A percentile compares a stretch with the other conserved stretches of the same genome.
phyloP scores from a whole-genome alignment of 164 flowering plant genomes.

The Aristolochia fimbriata region DNA sequence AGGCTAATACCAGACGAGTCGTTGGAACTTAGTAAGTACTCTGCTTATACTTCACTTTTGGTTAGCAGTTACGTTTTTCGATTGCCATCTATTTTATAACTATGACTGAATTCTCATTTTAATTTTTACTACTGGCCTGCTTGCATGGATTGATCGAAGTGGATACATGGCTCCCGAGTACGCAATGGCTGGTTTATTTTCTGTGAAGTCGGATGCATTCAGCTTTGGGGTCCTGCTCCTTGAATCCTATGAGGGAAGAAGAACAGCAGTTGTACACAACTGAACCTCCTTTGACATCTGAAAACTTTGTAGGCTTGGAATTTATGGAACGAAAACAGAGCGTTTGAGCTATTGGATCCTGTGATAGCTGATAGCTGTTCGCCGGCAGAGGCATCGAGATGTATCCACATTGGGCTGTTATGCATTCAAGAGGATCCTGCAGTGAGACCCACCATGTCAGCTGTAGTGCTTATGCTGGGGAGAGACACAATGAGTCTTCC shows the following conservation, averaged over 20 bases:
- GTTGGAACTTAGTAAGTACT: no score
- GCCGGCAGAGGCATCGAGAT: slow-evolving; percentile 7
- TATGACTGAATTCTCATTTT: no score
- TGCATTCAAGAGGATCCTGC: slow-evolving; percentile 19
- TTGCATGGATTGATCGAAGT: neutral
- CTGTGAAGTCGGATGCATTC: slow-evolving; percentile 1
- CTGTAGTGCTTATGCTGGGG: slow-evolving; percentile 11
- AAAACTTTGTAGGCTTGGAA: slow-evolving; percentile 17
- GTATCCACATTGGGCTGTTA: slow-evolving; percentile 20
- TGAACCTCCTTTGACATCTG: neutral
- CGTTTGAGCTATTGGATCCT: slow-evolving; percentile 14
- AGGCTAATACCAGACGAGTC: no score
- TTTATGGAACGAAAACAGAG: slow-evolving; percentile 12
- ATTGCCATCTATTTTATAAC: no score
- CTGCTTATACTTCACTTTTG: no score
- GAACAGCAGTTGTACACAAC: slow-evolving; percentile 2
- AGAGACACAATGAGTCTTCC: slow-evolving; percentile 11
- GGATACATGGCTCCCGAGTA: slow-evolving; percentile 4
- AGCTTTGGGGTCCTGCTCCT: slow-evolving; percentile 7
- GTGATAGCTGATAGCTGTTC: slow-evolving; percentile 7
- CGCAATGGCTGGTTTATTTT: neutral
- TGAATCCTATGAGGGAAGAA: slow-evolving; percentile 12
- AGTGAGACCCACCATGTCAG: slow-evolving; percentile 18
- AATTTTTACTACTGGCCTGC: no score
- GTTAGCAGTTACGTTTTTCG: no score